Evolutionary conservation across 495 filamentous ascomycete genomes (phyloP), one percentile per base, ranked within the genome.

Genomic region (Haplographium delicatum): DNA sequence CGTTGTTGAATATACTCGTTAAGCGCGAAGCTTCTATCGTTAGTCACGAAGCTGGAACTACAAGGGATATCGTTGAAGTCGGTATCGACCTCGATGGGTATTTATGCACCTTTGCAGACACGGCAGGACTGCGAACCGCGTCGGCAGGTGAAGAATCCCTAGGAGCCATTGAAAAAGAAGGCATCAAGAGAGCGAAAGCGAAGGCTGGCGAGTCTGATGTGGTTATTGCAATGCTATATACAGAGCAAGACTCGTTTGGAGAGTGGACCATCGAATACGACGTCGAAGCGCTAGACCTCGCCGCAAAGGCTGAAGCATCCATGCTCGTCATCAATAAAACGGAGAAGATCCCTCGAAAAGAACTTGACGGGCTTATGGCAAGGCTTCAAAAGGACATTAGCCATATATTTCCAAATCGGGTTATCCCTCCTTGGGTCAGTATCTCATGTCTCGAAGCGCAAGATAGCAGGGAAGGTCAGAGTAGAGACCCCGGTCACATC

Each of bases 11-110:
- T 68, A 72, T 79, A 44, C 74, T 98, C 54, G 88, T 95, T n/a
- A 91, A 91, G 2, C 73, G 91, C 42, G 91, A 98, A 61, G 94
- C 93, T 0, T 89, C 88, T 16, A 98, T 98, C 62, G 94, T 97
- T 3, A 95, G 89, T 37, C 72, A 78, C 0, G 91, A 97, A 62
- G 88, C 87, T 25, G 93, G 93, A 0, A 98, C 93, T 0, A 98
- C 93, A 1, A 71, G 93, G 30, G 94, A 97, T 74, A 84, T 97
- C 23, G 84, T 98, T 15, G 93, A 97, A 66, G 84, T 94, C 1
- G 87, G 87, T 18, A 74, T 98, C 11, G 94, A 98, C 67, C 75
- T 98, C 34, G 83, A 85, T 0, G 93, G 93, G 0, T 98, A 84
- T 68, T 82, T 87, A 52, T 93, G 89, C 59, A 84, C 85, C 15